phyloP scores from a whole-genome alignment of 164 flowering plant genomes.

The Brasenia schreberi region DNA sequence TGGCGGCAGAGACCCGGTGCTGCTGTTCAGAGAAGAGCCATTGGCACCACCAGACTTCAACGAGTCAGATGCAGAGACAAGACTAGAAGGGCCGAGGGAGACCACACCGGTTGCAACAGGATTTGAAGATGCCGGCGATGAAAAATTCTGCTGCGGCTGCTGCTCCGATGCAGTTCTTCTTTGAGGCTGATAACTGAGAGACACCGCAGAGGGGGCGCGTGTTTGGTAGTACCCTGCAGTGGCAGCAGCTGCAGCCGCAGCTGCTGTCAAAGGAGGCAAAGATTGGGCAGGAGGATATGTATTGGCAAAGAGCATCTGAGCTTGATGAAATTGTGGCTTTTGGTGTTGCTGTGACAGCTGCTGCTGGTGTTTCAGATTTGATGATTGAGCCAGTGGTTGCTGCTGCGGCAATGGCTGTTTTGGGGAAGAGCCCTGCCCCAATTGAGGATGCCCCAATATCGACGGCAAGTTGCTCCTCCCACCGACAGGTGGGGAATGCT shows the following conservation, averaged over 20 bases:
- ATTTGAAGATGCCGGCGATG: slow-evolving; percentile 19
- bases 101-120: slow-evolving; percentile 45
- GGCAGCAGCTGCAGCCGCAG: slow-evolving; percentile 7
- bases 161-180: slow-evolving; percentile 45
- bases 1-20: slow-evolving; percentile 31
- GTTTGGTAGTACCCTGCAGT: slow-evolving; percentile 31
- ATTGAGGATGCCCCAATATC: slow-evolving; percentile 46
- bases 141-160: slow-evolving; percentile 21
- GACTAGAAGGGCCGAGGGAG: slow-evolving; percentile 27
- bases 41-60: slow-evolving; percentile 30
- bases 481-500: slow-evolving; percentile 55
- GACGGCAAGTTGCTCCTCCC: slow-evolving; percentile 43
- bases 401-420: slow-evolving; percentile 8
- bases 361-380: slow-evolving; percentile 22
- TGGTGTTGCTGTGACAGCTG: slow-evolving; percentile 14
- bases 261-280: slow-evolving; percentile 15
- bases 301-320: slow-evolving; percentile 41
- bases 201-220: background rate
- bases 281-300: slow-evolving; percentile 41
- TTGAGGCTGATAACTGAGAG: background rate
- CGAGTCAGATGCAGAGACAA: slow-evolving; percentile 45
- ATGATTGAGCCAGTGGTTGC: slow-evolving; percentile 16
- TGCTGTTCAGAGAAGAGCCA: slow-evolving; percentile 32
- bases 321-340: slow-evolving; percentile 27
- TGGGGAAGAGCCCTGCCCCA: slow-evolving; percentile 18